Percentiles rank a stretch among this genome's conserved stretches.
Conservation (phyloP, 192 early-diverging fungal genomes). For the Geranomyces michiganensis region DNA sequence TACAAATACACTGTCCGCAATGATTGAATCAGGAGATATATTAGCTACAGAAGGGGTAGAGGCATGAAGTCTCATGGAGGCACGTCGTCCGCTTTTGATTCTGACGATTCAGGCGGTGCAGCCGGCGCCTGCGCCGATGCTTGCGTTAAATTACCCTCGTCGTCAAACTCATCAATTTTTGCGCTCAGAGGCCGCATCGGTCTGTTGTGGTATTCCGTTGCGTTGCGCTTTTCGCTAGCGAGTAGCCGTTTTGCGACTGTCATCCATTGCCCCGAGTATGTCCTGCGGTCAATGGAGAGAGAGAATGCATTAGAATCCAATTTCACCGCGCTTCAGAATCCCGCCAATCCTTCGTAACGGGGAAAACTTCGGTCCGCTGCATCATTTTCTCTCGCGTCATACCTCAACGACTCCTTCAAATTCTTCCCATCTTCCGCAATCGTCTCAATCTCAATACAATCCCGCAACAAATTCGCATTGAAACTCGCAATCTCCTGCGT, state of each 20-base stretch:
- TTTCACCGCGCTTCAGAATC: too few relatives aligned
- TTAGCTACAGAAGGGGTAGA: too few relatives aligned
- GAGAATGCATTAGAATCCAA: neutral
- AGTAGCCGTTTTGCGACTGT: conserved; percentile 48
- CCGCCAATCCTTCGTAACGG: too few relatives aligned
- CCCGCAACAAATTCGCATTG: conserved; percentile 51
- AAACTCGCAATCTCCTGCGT: conserved; percentile 46
- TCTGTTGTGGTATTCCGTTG: conserved; percentile 5
- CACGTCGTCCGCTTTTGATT: too few relatives aligned
- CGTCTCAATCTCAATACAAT: conserved; percentile 53
- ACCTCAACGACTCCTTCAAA: conserved; percentile 47
- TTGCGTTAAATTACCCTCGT: conserved; percentile 10
- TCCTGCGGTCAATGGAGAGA: conserved; percentile 27
- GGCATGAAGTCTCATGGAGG: too few relatives aligned
- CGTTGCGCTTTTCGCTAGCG: conserved; percentile 38
- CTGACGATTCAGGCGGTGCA: too few relatives aligned
- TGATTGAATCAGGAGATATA: too few relatives aligned
- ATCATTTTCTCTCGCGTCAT: conserved; percentile 17
- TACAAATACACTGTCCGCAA: too few relatives aligned
- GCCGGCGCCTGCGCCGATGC: too few relatives aligned
- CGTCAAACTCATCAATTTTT: conserved; percentile 24
- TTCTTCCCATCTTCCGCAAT: conserved; percentile 53
- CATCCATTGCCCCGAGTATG: conserved; percentile 46
- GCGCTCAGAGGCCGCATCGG: conserved; percentile 21
- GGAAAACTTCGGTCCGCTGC: too few relatives aligned